phyloP scores from a whole-genome alignment of 2,329 filamentous ascomycete genomes.

The Fusarium chuoi region DNA sequence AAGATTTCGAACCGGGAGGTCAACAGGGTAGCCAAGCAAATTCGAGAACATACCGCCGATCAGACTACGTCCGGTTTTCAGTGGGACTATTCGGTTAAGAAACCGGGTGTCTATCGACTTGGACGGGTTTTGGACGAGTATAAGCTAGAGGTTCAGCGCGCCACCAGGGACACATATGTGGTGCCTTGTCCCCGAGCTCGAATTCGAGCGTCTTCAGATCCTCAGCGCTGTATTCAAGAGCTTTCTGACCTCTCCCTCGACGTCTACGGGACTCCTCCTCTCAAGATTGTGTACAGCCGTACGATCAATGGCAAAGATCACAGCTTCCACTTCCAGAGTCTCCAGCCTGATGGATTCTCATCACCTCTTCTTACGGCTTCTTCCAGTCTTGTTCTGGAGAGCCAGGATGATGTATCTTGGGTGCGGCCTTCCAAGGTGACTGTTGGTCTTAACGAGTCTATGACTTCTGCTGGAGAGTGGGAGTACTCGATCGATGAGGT shows the following conservation, averaged over 20 bases:
- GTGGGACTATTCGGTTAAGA: conserved; percentile 81
- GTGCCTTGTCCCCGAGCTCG: conserved; percentile 85
- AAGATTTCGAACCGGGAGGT: conserved; percentile 79
- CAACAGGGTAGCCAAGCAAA: conserved; percentile 76
- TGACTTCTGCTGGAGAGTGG: conserved; percentile 83
- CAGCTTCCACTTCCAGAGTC: conserved; percentile 89
- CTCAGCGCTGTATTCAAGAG: conserved; percentile 84
- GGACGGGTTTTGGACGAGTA: conserved; percentile 90
- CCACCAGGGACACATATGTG: conserved; percentile 81
- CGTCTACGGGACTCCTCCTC: conserved; percentile 87
- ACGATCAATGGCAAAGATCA: conserved; percentile 85
- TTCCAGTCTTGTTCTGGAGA: conserved; percentile 68
- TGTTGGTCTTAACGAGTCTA: conserved; percentile 90
- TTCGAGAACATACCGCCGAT: conserved; percentile 73
- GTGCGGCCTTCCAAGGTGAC: conserved; percentile 77
- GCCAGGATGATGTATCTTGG: conserved; percentile 80
- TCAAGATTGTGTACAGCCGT: conserved; percentile 93
- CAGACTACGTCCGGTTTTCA: conserved; percentile 69
- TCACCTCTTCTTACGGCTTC: conserved; percentile 78
- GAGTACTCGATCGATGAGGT: conserved; percentile 92
- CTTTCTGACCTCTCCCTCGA: conserved; percentile 86
- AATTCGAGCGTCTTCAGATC: conserved; percentile 69
- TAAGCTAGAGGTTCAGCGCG: conserved; percentile 88
- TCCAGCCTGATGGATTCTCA: conserved; percentile 87
- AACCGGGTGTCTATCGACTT: conserved; percentile 87